Conservation (phyloP, 2,329 filamentous ascomycete genomes). For the Byssothecium circinans region DNA sequence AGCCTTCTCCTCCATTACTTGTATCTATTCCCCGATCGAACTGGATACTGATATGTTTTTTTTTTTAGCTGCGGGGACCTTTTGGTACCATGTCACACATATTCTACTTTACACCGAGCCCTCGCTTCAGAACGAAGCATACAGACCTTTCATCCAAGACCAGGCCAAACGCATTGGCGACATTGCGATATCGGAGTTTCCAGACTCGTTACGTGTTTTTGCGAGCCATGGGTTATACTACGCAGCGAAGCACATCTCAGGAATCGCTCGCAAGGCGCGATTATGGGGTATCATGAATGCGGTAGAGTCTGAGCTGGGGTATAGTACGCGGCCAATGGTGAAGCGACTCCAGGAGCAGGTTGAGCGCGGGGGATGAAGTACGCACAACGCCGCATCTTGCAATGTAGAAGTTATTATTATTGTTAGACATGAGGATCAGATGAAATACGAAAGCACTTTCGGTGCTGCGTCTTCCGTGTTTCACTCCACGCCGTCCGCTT, state of each 20-base stretch:
- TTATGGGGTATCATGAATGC: conserved; percentile 38
- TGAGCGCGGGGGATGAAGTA: conserved; percentile 12
- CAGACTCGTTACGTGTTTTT: conserved; percentile 34
- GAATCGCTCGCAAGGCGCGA: conserved; percentile 34
- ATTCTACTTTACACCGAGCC: conserved; percentile 39
- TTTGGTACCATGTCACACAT: conserved; percentile 38
- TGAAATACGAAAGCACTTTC: too few species aligned
- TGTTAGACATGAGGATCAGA: too few species aligned
- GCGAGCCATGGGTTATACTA: conserved; percentile 37
- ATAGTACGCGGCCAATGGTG: conserved; percentile 31
- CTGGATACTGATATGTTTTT: conserved; percentile 4
- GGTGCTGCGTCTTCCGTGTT: not conserved
- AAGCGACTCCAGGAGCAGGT: conserved; percentile 31
- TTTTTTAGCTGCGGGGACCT: conserved; percentile 28
- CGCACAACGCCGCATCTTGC: too few species aligned
- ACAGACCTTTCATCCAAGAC: conserved; percentile 30
- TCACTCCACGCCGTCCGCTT: not conserved
- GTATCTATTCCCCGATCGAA: too few species aligned
- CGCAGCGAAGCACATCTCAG: conserved; percentile 40
- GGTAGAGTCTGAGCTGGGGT: conserved; percentile 36
- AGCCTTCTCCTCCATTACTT: not conserved
- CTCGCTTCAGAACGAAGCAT: conserved; percentile 27
- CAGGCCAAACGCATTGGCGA: conserved; percentile 33
- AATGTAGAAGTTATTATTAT: too few species aligned
- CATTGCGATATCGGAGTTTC: conserved; percentile 39